Percentiles rank a stretch among this genome's conserved stretches.
phyloP scores from a whole-genome alignment of 306 rosid species.

The Prunus dulcis region DNA sequence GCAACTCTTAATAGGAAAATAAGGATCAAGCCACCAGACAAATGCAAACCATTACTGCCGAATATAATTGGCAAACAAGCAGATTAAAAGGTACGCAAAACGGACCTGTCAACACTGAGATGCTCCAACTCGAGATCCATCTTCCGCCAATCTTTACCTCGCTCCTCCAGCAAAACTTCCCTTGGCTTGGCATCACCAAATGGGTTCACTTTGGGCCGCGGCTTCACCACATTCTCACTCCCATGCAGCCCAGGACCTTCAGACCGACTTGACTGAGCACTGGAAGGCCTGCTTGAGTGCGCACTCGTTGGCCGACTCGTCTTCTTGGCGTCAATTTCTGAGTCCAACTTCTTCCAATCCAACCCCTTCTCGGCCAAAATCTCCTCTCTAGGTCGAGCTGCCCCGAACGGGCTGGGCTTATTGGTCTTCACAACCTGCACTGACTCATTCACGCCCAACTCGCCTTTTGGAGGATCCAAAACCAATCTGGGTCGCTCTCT shows the following conservation, averaged over 20 bases:
- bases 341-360: constrained; percentile 90
- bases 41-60: background rate
- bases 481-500: constrained; percentile 73
- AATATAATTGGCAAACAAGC: background rate
- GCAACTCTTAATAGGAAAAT: background rate
- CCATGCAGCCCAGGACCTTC: constrained; percentile 67
- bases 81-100: constrained; percentile 11
- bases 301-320: constrained; percentile 80
- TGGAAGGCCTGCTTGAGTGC: constrained; percentile 87
- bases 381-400: constrained; percentile 93
- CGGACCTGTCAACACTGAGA: constrained; percentile 72
- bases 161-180: constrained; percentile 81
- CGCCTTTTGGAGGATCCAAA: constrained; percentile 64
- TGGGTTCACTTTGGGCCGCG: constrained; percentile 78
- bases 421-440: constrained; percentile 35
- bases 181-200: constrained; percentile 97
- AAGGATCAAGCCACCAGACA: background rate
- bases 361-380: constrained; percentile 86
- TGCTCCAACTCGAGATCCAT: constrained; percentile 87
- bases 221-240: constrained; percentile 49
- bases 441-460: constrained; percentile 36
- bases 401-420: constrained; percentile 81
- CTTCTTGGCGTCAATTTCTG: constrained; percentile 80
- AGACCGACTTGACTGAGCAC: constrained; percentile 85
- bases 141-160: constrained; percentile 92